A percentile compares a stretch with the other conserved stretches of the same genome.
Evolutionary conservation across 1,139 yeast genomes (phyloP).

Genomic region (Geotrichum histeridarum): DNA sequence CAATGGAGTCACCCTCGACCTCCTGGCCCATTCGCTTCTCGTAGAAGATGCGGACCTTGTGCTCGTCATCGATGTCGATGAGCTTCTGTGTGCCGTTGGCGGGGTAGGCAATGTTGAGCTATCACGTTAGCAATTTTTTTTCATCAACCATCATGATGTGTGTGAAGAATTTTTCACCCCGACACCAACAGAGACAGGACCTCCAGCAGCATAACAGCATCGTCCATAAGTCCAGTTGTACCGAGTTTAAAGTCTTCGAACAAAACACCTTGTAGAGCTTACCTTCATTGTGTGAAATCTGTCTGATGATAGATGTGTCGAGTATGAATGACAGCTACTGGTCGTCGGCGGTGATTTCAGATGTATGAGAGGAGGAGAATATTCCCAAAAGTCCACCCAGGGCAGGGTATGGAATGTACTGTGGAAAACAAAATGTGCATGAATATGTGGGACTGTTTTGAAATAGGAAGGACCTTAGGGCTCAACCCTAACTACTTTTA

Average conservation of each 20-base stretch:
- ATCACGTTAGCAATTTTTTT: conserved; percentile 6
- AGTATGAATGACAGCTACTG: conserved; percentile 12
- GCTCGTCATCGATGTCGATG: conserved; percentile 97
- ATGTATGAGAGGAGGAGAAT: conserved; percentile 8
- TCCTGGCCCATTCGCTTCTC: conserved; percentile 99
- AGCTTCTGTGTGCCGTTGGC: conserved; percentile 99
- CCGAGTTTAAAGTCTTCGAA: background rate
- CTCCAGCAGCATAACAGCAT: background rate
- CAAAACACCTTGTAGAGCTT: conserved; percentile 1
- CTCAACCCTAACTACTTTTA: conserved; percentile 3
- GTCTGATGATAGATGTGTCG: conserved; percentile 15
- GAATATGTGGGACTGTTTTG: background rate
- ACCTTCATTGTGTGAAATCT: conserved; percentile 20
- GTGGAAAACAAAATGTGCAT: background rate
- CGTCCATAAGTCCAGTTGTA: background rate
- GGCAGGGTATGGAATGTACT: background rate
- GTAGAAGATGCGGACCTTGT: conserved; percentile 96
- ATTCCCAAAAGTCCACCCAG: conserved; percentile 5
- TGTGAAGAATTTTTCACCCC: background rate
- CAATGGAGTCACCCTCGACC: conserved; percentile 96
- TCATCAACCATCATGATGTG: background rate
- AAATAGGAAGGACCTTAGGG: conserved; percentile 2
- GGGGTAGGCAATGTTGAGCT: conserved; percentile 99
- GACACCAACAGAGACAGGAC: background rate
- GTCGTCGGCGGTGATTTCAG: conserved; percentile 15